These are phyloP conservation scores for Paraphaeosphaeria sporulosa DNA, from an alignment of 2,329 filamentous ascomycete genomes.

Conservation along the genomic window DNA sequence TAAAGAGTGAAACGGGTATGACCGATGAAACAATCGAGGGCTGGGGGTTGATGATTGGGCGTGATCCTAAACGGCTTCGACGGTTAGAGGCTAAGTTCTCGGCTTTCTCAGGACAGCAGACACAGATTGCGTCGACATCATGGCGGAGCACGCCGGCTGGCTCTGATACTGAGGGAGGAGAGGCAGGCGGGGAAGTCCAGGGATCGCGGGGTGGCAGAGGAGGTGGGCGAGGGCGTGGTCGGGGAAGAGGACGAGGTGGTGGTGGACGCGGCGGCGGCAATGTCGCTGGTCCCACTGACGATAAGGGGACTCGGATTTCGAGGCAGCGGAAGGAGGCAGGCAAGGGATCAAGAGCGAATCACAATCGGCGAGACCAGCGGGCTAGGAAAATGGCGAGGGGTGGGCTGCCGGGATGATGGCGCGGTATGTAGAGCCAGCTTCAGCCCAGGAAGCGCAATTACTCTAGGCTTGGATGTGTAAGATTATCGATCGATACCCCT, in stretches of 20 bases:
- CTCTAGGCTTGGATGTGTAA: neutral
- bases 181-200: slow-evolving; percentile 49
- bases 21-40: slow-evolving; percentile 94
- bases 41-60: slow-evolving; percentile 85
- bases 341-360: slow-evolving; percentile 83
- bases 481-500: neutral
- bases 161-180: slow-evolving; percentile 64
- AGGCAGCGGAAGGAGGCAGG: slow-evolving; percentile 81
- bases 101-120: slow-evolving; percentile 71
- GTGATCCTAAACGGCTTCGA: slow-evolving; percentile 73
- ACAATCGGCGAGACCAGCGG: slow-evolving; percentile 78
- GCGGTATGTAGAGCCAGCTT: neutral
- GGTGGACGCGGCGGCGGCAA: slow-evolving; percentile 55
- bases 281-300: slow-evolving; percentile 70
- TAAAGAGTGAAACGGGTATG: slow-evolving; percentile 83
- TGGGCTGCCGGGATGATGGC: slow-evolving; percentile 55
- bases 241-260: slow-evolving; percentile 44
- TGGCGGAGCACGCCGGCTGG: slow-evolving; percentile 62
- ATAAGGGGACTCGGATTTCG: slow-evolving; percentile 75
- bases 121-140: slow-evolving; percentile 68
- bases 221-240: slow-evolving; percentile 52
- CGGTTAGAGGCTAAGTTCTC: slow-evolving; percentile 75
- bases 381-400: slow-evolving; percentile 69
- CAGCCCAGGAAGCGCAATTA: neutral
- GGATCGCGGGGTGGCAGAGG: slow-evolving; percentile 58